phyloP scores from a whole-genome alignment of 1,139 yeast species.

The Blastobotrys persicus region DNA sequence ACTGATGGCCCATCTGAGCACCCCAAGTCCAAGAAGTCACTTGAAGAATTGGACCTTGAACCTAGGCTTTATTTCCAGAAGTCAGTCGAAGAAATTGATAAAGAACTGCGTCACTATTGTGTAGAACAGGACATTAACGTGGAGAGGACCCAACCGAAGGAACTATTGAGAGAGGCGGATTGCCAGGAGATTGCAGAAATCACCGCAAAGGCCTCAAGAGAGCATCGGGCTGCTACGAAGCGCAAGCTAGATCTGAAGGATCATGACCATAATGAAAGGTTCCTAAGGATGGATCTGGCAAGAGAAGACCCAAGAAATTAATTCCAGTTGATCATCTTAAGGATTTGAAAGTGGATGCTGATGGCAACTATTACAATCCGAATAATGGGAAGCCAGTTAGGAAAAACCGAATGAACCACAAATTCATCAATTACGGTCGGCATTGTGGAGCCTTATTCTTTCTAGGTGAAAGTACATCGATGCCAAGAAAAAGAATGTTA shows the following conservation, averaged over 20 bases:
- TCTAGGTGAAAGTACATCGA: neutral
- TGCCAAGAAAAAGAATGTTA: conserved; percentile 1
- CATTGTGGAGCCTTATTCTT: neutral
- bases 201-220: neutral
- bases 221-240: neutral
- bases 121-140: neutral
- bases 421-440: neutral
- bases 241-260: neutral
- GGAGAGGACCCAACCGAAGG: neutral
- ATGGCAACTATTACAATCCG: neutral
- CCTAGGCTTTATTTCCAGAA: neutral
- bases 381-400: neutral
- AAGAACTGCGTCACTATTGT: neutral
- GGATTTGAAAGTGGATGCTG: neutral
- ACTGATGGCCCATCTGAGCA: neutral
- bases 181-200: neutral
- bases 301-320: neutral
- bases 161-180: neutral
- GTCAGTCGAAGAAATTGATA: neutral
- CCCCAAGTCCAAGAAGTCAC: neutral
- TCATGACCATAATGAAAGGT: neutral
- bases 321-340: neutral
- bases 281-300: neutral
- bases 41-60: neutral
- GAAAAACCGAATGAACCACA: neutral